Conservation (phyloP, 257 asterid genomes). For the Ajuga chamaepitys region DNA sequence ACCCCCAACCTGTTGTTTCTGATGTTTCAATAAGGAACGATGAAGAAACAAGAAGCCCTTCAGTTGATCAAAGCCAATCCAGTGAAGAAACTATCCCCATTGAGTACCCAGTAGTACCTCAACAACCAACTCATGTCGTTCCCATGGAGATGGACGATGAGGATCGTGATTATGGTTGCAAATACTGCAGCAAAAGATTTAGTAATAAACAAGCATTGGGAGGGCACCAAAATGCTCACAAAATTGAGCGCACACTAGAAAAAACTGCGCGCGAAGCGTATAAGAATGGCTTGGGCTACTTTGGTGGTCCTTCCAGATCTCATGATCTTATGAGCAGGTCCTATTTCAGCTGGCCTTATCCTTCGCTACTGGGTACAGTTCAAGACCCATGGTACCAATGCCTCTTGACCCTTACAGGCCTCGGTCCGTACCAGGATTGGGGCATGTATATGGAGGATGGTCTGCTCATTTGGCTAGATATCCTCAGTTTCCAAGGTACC, state of each 20-base stretch:
- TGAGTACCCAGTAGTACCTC: too few relatives aligned
- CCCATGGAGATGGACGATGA: not conserved
- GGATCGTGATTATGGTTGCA: not conserved
- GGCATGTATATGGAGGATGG: too few relatives aligned
- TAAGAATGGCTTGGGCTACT: not conserved
- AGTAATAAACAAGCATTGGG: conserved; percentile 10
- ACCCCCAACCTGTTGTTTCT: not conserved
- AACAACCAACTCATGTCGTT: too few relatives aligned
- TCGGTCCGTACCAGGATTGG: too few relatives aligned
- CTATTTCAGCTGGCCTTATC: not conserved
- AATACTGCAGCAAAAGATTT: conserved; percentile 4
- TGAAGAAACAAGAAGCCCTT: too few relatives aligned
- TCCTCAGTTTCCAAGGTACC: too few relatives aligned
- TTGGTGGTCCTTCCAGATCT: not conserved
- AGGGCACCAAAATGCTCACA: conserved; percentile 17
- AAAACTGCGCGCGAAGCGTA: not conserved
- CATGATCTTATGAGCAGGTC: not conserved
- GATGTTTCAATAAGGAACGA: not conserved
- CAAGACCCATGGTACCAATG: too few relatives aligned
- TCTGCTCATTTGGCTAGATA: too few relatives aligned
- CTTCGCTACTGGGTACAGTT: not conserved
- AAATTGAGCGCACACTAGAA: not conserved
- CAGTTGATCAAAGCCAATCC: too few relatives aligned
- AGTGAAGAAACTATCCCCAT: too few relatives aligned
- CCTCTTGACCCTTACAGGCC: too few relatives aligned